Conservation (phyloP, 495 filamentous ascomycete genomes). For the Podospora sp. region DNA sequence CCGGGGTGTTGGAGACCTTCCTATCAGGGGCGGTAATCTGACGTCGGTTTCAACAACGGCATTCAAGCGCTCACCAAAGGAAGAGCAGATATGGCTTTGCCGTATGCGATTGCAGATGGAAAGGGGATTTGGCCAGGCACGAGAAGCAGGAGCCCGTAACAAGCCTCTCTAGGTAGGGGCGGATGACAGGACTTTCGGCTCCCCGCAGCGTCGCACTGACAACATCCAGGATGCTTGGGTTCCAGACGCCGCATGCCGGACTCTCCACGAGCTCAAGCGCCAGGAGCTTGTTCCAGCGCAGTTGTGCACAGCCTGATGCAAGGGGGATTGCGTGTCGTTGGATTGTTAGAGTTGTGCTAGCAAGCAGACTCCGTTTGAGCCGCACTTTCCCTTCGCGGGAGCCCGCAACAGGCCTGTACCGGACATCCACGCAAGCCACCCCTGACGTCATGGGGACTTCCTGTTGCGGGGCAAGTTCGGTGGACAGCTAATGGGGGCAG, state of each 20-base stretch:
- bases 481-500: background rate
- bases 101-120: background rate
- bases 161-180: background rate
- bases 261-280: background rate
- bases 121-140: background rate
- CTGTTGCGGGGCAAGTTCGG: background rate
- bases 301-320: constrained; percentile 2
- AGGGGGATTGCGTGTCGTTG: constrained; percentile 8
- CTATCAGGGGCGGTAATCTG: background rate
- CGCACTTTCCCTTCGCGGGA: constrained; percentile 5
- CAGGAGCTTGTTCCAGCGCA: background rate
- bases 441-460: constrained; percentile 23
- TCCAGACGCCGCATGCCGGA: background rate
- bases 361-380: constrained; percentile 5
- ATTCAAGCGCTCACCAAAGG: background rate
- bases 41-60: background rate
- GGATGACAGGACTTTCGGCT: background rate
- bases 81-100: background rate
- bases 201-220: background rate
- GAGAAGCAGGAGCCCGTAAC: background rate
- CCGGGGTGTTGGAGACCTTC: constrained; percentile 12
- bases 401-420: background rate
- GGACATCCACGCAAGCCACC: background rate
- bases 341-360: background rate
- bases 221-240: background rate